Conservation (phyloP, 1,139 yeast species). For the Debaryomycetaceae sp. region DNA sequence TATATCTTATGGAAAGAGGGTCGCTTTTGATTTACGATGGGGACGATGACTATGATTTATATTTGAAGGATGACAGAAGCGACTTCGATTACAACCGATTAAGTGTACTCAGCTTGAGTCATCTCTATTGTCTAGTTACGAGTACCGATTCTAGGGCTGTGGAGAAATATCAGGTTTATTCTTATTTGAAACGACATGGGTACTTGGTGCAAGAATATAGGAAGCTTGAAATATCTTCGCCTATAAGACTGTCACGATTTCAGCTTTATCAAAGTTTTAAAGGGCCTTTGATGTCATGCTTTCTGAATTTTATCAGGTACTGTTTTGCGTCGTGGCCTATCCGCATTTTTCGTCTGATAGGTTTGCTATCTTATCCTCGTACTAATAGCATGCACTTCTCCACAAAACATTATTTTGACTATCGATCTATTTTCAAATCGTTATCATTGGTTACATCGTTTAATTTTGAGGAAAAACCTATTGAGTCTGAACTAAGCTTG, state of each 20-base stretch:
- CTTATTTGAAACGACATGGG: constrained; percentile 76
- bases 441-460: constrained; percentile 32
- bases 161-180: constrained; percentile 66
- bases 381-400: constrained; percentile 15
- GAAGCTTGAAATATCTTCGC: constrained; percentile 5
- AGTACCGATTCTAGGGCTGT: constrained; percentile 35
- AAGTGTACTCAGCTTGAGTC: constrained; percentile 58
- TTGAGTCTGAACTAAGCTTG: constrained; percentile 1
- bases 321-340: background rate
- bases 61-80: constrained; percentile 14
- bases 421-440: constrained; percentile 37
- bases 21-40: constrained; percentile 55
- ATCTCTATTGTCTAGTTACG: constrained; percentile 56
- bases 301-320: background rate
- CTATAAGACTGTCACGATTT: background rate
- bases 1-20: constrained; percentile 83
- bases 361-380: constrained; percentile 9
- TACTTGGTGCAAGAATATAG: constrained; percentile 54
- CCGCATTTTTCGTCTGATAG: constrained; percentile 7
- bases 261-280: background rate
- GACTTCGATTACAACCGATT: constrained; percentile 26
- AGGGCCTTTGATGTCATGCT: background rate
- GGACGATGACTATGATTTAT: constrained; percentile 14
- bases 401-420: constrained; percentile 32
- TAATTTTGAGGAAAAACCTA: constrained; percentile 5